These are phyloP conservation scores for Xylariaceae sp. DNA, from an alignment of 2,329 filamentous ascomycete genomes.

Conservation along the genomic window DNA sequence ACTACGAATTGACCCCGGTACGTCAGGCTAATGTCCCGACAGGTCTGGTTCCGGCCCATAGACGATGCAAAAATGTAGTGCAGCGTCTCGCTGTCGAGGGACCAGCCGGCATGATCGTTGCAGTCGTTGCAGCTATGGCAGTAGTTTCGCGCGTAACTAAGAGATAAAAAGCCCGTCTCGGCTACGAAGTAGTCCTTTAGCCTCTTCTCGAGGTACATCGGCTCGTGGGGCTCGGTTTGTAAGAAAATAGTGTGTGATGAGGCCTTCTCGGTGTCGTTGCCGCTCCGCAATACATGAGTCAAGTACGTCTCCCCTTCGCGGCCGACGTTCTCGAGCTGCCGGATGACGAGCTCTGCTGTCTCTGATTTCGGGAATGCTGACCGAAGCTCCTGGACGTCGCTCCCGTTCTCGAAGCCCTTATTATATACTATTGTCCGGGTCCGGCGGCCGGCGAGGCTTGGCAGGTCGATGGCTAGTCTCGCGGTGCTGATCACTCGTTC, in stretches of 20 bases:
- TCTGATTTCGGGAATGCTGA: constrained; percentile 11
- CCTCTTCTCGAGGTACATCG: constrained; percentile 16
- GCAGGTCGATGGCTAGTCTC: constrained; percentile 13
- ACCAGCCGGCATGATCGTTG: constrained; percentile 20
- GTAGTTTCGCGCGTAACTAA: constrained; percentile 18
- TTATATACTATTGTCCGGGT: constrained; percentile 20
- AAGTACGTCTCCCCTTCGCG: constrained; percentile 20
- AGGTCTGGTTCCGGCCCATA: constrained; percentile 10
- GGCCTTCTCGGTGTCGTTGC: constrained; percentile 14
- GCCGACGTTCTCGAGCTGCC: constrained; percentile 18
- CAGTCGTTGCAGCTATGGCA: constrained; percentile 17
- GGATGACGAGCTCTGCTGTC: constrained; percentile 9
- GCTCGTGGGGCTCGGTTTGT: constrained; percentile 19
- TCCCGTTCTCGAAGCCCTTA: constrained; percentile 16
- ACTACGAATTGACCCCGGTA: constrained; percentile 20
- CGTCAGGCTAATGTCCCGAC: constrained; percentile 15
- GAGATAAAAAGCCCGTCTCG: constrained; percentile 17
- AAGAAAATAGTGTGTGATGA: constrained; percentile 20
- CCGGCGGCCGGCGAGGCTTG: constrained; percentile 14
- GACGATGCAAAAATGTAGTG: constrained; percentile 15
- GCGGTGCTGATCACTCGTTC: constrained; percentile 16
- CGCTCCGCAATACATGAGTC: constrained; percentile 13
- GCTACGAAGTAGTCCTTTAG: constrained; percentile 17
- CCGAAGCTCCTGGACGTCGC: constrained; percentile 14
- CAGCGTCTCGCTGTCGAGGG: constrained; percentile 9